Evolutionary conservation across 2,329 filamentous ascomycete genomes (phyloP), one percentile per base, ranked within the genome.

Genomic region (Penicillium sp.): DNA sequence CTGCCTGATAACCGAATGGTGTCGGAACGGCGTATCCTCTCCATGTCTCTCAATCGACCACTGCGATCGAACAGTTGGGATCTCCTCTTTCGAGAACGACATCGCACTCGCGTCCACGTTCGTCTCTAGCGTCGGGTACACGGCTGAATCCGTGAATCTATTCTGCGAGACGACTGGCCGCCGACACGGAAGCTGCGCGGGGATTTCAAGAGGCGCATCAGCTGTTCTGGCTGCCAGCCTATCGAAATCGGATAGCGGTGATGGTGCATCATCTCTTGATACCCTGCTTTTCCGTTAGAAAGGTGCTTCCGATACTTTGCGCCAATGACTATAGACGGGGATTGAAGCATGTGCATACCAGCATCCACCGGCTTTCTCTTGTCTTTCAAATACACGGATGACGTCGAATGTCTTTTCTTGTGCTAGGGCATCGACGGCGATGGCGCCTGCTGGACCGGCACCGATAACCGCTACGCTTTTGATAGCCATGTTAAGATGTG

Each of bases 111-210:
- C 71, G 53, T 80, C 77, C 36, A 87, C 78, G 54, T 87, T 87
- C 2, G 82, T 86, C 60, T 86, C 80, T n/a, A 86, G 68, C 16
- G 79, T 77, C 0, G 80, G 79, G 55, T 86, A 86, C 14, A 85
- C 73, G 0, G 79, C 79, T 0, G 81, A 80, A 51, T 84, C 80
- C 11, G 72, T 66, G 58, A 78, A 82, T 2, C 80, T 77, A 14
- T 76, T 72, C 49, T 74, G 72, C 1, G 62, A 50, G 11, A 68
- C 64, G 34, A 70, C 72, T 0, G 75, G 71, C 0, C 72, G 71
- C 44, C 71, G 66, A 0, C 75, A 69, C 3, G 81, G 82, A 0
- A 83, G 64, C 0, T 57, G 52, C 2, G 66, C 48, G 0, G 81
- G 81, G 16, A 81, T 68, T 2, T 68, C 25, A 0, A 80, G 40